Conservation (phyloP, 2,329 filamentous ascomycete genomes). For the Cercospora zeae-maydis region DNA sequence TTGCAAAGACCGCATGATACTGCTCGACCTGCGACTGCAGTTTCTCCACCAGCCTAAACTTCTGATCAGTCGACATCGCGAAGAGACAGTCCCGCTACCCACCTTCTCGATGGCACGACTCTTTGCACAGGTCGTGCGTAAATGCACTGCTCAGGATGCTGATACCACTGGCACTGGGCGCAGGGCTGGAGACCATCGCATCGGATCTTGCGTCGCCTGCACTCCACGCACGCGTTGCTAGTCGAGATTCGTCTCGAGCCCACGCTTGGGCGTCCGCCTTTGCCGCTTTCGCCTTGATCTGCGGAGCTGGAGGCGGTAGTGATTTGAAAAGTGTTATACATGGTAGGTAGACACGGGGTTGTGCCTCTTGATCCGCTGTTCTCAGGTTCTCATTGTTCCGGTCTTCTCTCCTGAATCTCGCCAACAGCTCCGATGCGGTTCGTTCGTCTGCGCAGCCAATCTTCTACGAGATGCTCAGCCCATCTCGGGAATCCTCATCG, state of each 20-base stretch:
- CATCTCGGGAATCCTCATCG: neutral
- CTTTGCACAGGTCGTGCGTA: constrained; percentile 78
- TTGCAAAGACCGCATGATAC: constrained; percentile 43
- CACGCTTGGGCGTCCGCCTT: constrained; percentile 33
- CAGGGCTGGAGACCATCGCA: constrained; percentile 80
- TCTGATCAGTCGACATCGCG: neutral
- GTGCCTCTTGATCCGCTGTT: neutral
- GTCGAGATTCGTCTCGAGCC: constrained; percentile 47
- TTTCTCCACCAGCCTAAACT: constrained; percentile 57
- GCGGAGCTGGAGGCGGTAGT: constrained; percentile 33
- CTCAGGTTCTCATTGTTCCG: neutral
- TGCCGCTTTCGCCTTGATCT: constrained; percentile 37
- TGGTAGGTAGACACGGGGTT: constrained; percentile 35
- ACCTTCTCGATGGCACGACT: constrained; percentile 75
- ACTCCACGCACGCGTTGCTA: constrained; percentile 67
- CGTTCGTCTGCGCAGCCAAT: neutral
- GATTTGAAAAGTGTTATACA: constrained; percentile 48
- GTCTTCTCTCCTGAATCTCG: constrained; percentile 1
- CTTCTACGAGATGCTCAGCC: neutral
- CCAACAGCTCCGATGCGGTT: neutral
- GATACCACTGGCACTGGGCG: constrained; percentile 76
- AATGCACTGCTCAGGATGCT: constrained; percentile 72
- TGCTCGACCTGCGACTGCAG: constrained; percentile 50
- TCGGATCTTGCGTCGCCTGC: constrained; percentile 76
- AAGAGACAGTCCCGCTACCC: constrained; percentile 33